Evolutionary conservation across 768 basidiomycete genomes (phyloP).

Genomic region (Lactifluus pinguis): DNA sequence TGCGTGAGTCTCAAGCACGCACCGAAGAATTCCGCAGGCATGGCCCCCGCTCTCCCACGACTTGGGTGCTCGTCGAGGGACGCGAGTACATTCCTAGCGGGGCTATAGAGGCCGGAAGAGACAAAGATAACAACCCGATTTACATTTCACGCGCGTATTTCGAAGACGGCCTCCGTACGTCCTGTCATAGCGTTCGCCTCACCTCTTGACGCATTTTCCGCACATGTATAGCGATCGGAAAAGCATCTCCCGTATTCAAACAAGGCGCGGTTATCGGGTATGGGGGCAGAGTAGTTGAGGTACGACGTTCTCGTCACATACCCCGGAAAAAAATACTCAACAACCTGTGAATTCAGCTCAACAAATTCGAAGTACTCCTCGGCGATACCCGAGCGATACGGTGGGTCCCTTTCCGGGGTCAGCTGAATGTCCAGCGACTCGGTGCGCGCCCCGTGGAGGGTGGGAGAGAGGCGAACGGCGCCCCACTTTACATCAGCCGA

Average conservation of each 20-base stretch:
- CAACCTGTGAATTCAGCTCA: slow-evolving; percentile 32
- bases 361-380: slow-evolving; percentile 61
- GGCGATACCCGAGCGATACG: slow-evolving; percentile 46
- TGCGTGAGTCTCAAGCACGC: slow-evolving; percentile 45
- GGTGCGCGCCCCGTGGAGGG: slow-evolving; percentile 53
- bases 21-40: slow-evolving; percentile 39
- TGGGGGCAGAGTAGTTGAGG: slow-evolving; percentile 48
- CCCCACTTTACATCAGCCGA: slow-evolving; percentile 50
- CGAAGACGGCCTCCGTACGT: slow-evolving; percentile 48
- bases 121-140: slow-evolving; percentile 41
- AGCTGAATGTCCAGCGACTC: slow-evolving; percentile 36
- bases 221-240: slow-evolving; percentile 48
- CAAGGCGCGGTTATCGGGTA: slow-evolving; percentile 61
- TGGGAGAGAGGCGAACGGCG: slow-evolving; percentile 55
- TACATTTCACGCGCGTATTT: slow-evolving; percentile 53
- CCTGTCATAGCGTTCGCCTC: neutral
- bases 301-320: slow-evolving; percentile 23
- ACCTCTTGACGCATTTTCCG: slow-evolving; percentile 6
- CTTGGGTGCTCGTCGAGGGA: slow-evolving; percentile 56
- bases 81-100: slow-evolving; percentile 43
- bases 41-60: slow-evolving; percentile 39
- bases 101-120: slow-evolving; percentile 46
- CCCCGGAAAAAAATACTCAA: neutral
- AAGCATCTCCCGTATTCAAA: slow-evolving; percentile 47
- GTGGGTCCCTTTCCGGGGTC: slow-evolving; percentile 48